Evolutionary conservation across 768 basidiomycete genomes (phyloP).

Genomic region (Trametes elegans): DNA sequence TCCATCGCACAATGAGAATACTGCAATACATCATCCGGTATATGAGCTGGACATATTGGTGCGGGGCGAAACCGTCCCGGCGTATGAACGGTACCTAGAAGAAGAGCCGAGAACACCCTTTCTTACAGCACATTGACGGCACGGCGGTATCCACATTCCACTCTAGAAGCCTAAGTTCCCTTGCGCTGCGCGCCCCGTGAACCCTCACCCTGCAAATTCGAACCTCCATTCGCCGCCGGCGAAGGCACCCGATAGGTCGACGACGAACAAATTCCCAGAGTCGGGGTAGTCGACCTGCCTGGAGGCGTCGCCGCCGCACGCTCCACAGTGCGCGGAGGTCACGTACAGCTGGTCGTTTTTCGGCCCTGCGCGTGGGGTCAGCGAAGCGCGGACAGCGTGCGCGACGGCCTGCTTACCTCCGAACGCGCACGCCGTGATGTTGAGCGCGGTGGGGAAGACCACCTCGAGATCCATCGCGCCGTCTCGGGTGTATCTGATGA

Average conservation of each 20-base stretch:
- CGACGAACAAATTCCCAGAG: slow-evolving; percentile 54
- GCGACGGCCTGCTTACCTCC: slow-evolving; percentile 44
- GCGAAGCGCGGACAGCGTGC: slow-evolving; percentile 1
- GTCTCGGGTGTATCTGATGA: slow-evolving; percentile 53
- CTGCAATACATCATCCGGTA: too few species aligned
- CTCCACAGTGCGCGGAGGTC: slow-evolving; percentile 52
- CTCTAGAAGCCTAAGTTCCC: slow-evolving; percentile 4
- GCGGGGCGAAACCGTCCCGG: not conserved
- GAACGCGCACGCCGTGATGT: slow-evolving; percentile 68
- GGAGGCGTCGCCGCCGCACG: slow-evolving; percentile 50
- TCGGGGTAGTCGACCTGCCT: slow-evolving; percentile 50
- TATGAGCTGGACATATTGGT: not conserved
- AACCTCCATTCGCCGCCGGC: slow-evolving; percentile 35
- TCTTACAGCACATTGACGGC: not conserved
- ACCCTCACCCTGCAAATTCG: slow-evolving; percentile 20
- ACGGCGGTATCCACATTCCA: not conserved
- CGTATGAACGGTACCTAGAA: not conserved
- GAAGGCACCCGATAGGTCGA: slow-evolving; percentile 45
- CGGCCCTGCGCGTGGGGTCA: slow-evolving; percentile 39
- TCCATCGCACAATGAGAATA: too few species aligned
- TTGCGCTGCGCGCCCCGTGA: slow-evolving; percentile 5
- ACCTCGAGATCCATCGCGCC: slow-evolving; percentile 57
- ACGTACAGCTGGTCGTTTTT: slow-evolving; percentile 64
- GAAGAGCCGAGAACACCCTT: not conserved
- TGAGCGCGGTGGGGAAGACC: slow-evolving; percentile 57